Conservation (phyloP, 2,329 filamentous ascomycete genomes). For the Chaetomiaceae sp. region DNA sequence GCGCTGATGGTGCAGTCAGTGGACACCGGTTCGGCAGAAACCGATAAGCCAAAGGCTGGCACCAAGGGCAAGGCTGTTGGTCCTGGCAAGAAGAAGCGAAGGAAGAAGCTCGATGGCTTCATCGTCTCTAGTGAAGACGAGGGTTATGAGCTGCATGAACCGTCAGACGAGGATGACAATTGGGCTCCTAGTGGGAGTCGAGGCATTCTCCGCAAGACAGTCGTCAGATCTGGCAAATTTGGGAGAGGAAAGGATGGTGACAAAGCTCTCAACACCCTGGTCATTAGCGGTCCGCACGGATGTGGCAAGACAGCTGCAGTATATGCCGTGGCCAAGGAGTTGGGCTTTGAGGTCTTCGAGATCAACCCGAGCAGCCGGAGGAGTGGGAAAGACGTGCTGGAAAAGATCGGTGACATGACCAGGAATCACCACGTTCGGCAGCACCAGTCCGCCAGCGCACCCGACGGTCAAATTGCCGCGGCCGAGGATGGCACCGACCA, state of each 20-base stretch:
- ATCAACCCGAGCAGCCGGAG: conserved; percentile 80
- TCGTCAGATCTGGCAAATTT: conserved; percentile 44
- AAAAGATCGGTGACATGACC: conserved; percentile 94
- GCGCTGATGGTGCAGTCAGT: conserved; percentile 73
- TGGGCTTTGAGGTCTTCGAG: conserved; percentile 92
- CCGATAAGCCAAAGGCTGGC: conserved; percentile 28
- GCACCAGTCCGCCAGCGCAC: conserved; percentile 34
- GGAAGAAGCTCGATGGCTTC: conserved; percentile 74
- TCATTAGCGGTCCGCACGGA: conserved; percentile 83
- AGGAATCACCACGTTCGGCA: conserved; percentile 80
- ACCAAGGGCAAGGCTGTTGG: conserved; percentile 27
- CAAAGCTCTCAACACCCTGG: conserved; percentile 67
- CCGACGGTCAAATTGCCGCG: conserved; percentile 30
- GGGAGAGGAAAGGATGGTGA: conserved; percentile 39
- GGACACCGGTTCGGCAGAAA: conserved; percentile 50
- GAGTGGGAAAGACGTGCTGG: conserved; percentile 83
- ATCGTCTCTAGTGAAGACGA: conserved; percentile 77
- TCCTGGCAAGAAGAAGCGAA: conserved; percentile 60
- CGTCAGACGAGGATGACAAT: conserved; percentile 56
- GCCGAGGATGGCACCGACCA: conserved; percentile 46
- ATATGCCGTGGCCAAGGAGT: conserved; percentile 85
- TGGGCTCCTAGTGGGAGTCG: conserved; percentile 36
- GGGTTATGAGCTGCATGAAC: conserved; percentile 60
- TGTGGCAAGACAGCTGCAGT: conserved; percentile 92
- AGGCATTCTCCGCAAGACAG: conserved; percentile 45